Percentiles rank a stretch among this genome's conserved stretches.
These are phyloP conservation scores for Candida sanyaensis DNA, from an alignment of 1,139 yeast genomes.

Conservation along the genomic window DNA sequence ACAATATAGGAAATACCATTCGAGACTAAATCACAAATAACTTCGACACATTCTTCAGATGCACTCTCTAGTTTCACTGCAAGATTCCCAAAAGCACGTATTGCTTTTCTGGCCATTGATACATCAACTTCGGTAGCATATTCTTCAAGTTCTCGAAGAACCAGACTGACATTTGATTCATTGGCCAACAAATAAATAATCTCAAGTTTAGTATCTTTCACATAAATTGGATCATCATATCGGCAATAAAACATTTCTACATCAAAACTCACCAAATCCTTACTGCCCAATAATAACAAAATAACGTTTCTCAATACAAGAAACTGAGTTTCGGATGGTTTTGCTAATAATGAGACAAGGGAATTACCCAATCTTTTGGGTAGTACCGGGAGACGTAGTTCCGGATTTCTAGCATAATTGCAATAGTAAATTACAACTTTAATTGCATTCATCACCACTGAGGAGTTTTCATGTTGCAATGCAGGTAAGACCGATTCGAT, in stretches of 20 bases:
- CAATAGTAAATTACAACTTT: constrained; percentile 71
- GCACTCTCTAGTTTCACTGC: constrained; percentile 68
- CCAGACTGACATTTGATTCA: constrained; percentile 58
- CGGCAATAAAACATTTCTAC: constrained; percentile 80
- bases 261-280: constrained; percentile 62
- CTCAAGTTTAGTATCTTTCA: constrained; percentile 89
- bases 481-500: constrained; percentile 73
- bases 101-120: constrained; percentile 83
- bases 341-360: constrained; percentile 67
- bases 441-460: constrained; percentile 78
- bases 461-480: constrained; percentile 77
- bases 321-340: constrained; percentile 85
- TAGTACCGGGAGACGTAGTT: constrained; percentile 49
- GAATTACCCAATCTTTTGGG: constrained; percentile 71
- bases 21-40: constrained; percentile 58
- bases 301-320: constrained; percentile 81
- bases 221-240: constrained; percentile 82
- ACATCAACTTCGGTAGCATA: constrained; percentile 87
- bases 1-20: constrained; percentile 74
- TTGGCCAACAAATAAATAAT: constrained; percentile 79
- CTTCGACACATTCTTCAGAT: constrained; percentile 65
- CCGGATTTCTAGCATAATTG: constrained; percentile 59
- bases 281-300: constrained; percentile 66
- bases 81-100: constrained; percentile 85
- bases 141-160: constrained; percentile 76